Conservation (phyloP, 805 yeast genomes). For the Sugiyamaella marilandica region DNA sequence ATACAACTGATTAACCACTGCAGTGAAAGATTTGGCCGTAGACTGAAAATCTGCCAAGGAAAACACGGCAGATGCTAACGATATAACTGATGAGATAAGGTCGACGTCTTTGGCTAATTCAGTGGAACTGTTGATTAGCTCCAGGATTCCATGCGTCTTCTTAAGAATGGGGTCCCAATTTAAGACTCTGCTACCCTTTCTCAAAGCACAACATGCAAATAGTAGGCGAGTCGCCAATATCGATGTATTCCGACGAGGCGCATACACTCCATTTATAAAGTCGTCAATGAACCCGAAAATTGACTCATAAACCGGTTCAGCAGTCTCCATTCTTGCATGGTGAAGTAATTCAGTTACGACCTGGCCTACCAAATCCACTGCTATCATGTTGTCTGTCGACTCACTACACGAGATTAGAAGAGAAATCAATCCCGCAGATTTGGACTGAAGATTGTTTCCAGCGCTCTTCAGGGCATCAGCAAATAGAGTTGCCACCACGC, state of each 20-base stretch:
- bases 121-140: neutral
- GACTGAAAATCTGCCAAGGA: conserved; percentile 21
- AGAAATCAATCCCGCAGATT: conserved; percentile 46
- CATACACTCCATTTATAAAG: neutral
- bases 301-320: conserved; percentile 24
- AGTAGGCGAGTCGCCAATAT: conserved; percentile 15
- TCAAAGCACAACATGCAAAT: conserved; percentile 31
- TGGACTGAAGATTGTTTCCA: conserved; percentile 69
- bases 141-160: neutral
- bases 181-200: conserved; percentile 35
- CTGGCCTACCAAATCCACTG: conserved; percentile 16
- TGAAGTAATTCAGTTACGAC: conserved; percentile 31
- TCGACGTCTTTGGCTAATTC: neutral
- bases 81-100: neutral
- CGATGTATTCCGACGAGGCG: neutral
- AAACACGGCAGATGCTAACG: conserved; percentile 13
- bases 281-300: conserved; percentile 4
- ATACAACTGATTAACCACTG: conserved; percentile 4
- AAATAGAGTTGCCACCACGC: conserved; percentile 55
- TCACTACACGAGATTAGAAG: conserved; percentile 13
- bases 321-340: conserved; percentile 29
- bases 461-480: conserved; percentile 74
- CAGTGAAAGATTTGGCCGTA: conserved; percentile 14
- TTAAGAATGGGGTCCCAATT: conserved; percentile 29
- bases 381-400: conserved; percentile 5